Base-by-base conservation (phyloP, 345 rosid species). In the Jatropha curcas region DNA sequence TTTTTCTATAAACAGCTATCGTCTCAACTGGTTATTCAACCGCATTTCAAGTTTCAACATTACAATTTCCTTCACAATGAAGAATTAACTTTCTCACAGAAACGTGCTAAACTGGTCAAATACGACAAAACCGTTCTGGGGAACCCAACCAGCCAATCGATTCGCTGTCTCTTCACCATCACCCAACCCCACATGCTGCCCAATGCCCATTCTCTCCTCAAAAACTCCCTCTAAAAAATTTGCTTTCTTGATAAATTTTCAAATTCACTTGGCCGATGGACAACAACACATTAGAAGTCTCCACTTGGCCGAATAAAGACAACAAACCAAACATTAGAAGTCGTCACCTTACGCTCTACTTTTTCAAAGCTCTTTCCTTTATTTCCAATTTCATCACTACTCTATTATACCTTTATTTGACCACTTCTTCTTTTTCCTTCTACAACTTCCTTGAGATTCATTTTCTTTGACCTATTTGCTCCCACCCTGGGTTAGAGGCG, bases 321-420 rank as follows among this genome's bases (percentile, higher is more conserved):
- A n/a, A n/a, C n/a, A n/a, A n/a, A n/a, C n/a, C n/a, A n/a, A n/a
- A n/a, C n/a, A n/a, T n/a, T n/a, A n/a, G n/a, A n/a, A n/a, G n/a
- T n/a, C n/a, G n/a, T 83, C 85, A 25, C 82, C 87, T 0, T 79
- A 86, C 81, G 43, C 22, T n/a, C 82, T 80, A 25, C 82, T 86
- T 72, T n/a, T 65, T 84, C 63, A 68, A 70, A 33, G 75, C 85
- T 24, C 68, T 76, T 6, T 71, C 80, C 66, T 39, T 74, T 12
- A 69, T 84, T 39, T n/a, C 78, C 87, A 17, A n/a, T 68, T 5
- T 71, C 81, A n/a, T 62, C 87, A 81, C 70, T 77, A 71, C n/a
- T 71, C 22, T 74, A 30, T 20, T 79, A 2, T 30, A 43, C 37
- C 17, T 68, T 50, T 19, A 74, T 1, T 11, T 70, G 4, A 1